Base-by-base conservation (phyloP, 805 yeast genomes). In the Helenozyma baotianmanensis region DNA sequence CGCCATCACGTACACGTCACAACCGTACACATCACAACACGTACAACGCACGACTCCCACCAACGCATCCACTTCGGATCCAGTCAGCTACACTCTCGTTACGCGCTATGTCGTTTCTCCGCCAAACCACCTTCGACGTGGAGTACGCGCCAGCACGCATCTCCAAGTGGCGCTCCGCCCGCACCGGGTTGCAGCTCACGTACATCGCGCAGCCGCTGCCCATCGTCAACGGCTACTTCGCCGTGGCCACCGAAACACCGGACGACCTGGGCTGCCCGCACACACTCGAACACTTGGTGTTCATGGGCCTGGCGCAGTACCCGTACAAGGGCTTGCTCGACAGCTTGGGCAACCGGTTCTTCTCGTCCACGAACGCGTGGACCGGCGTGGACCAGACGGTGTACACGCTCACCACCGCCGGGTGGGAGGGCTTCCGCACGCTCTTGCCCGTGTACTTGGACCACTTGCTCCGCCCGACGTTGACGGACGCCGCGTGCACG, bases 381-480 rank as follows among this genome's bases (percentile, higher is more conserved):
- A 92, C 98, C 0, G 87, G 82, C 1, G 86, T 92, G 4, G 97
- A 92, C 59, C 95, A 86, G 53, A 92, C 98, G 0, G 96, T 88
- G 2, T 92, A 92, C 49, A 87, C 96, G 2, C 66, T 92, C 35
- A 74, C 82, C 7, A 79, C 95, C 23, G 97, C 97, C 1, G 97
- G 97, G 8, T 89, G 96, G 96, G 86, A 85, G 36, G 97, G 97
- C 1, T 92, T 92, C 60, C 76, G 74, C 30, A 72, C 79, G 40
- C 62, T 92, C 18, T 70, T 92, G 19, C 97, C 98, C 0, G 80
- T 88, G 3, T 92, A 90, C 54, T 60, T 92, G 44, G 97, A 92
- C 53, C 97, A 92, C 54, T 60, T 92, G 15, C 56, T 88, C 28
- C 58, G 78, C 47, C 97, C 98, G 2, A 85, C 95, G 0, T 62